Conservation (phyloP, 2,329 filamentous ascomycete species). For the Ceratocystis ficicola region DNA sequence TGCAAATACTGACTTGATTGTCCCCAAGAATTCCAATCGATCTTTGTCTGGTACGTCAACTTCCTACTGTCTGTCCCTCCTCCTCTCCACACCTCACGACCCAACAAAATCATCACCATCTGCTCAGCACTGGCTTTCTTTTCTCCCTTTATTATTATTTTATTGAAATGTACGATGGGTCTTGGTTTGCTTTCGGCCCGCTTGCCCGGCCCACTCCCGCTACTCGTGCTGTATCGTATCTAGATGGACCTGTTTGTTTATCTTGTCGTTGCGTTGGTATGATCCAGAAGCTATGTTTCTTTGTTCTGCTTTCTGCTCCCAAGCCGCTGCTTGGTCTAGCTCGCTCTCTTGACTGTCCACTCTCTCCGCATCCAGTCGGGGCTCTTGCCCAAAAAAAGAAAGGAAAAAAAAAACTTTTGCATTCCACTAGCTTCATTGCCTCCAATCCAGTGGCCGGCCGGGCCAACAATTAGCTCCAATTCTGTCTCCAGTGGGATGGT, state of each 20-base stretch:
- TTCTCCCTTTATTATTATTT: background rate
- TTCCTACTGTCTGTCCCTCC: background rate
- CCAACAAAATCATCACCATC: slow-evolving; percentile 4
- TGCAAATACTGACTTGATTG: slow-evolving; percentile 1
- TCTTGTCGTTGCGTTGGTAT: background rate
- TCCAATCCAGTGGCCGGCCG: background rate
- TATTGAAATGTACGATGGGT: slow-evolving; percentile 1
- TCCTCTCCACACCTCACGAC: background rate
- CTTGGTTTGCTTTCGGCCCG: background rate
- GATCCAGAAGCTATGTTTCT: background rate
- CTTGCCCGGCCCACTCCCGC: background rate
- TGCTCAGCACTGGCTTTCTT: background rate
- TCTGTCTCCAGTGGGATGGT: background rate
- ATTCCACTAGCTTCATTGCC: background rate
- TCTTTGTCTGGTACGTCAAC: slow-evolving; percentile 19
- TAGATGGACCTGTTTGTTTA: background rate
- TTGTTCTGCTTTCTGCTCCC: background rate
- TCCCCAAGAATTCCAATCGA: slow-evolving; percentile 15
- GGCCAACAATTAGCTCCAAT: background rate
- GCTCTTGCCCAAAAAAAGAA: background rate
- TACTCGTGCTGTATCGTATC: background rate
- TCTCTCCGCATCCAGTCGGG: background rate
- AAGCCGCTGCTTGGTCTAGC: background rate
- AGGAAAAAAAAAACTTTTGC: background rate
- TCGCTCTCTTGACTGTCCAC: background rate